Evolutionary conservation across 495 filamentous ascomycete genomes (phyloP).

Genomic region (Talaromyces stipitatus): DNA sequence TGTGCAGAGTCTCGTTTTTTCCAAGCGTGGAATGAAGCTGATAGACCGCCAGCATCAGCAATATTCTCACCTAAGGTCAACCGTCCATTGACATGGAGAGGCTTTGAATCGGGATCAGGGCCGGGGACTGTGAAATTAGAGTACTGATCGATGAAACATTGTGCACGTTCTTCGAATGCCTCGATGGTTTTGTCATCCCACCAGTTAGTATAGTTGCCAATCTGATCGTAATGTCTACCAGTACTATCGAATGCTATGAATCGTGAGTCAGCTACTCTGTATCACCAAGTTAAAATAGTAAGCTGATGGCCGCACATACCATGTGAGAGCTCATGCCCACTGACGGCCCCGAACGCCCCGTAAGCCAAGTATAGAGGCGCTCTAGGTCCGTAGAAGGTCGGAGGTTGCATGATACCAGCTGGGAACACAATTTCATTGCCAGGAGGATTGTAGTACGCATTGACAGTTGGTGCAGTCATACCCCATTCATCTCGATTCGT

Average conservation of each 20-base stretch:
- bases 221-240: slow-evolving; percentile 60
- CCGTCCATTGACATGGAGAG: slow-evolving; percentile 58
- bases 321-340: slow-evolving; percentile 68
- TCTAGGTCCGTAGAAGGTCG: slow-evolving; percentile 53
- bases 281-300: neutral
- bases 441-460: slow-evolving; percentile 57
- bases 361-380: slow-evolving; percentile 61
- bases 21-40: slow-evolving; percentile 61
- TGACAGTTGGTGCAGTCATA: slow-evolving; percentile 55
- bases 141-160: slow-evolving; percentile 69
- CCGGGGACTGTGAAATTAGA: slow-evolving; percentile 52
- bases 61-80: slow-evolving; percentile 71
- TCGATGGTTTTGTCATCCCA: slow-evolving; percentile 59
- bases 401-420: slow-evolving; percentile 66
- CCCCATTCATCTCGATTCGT: slow-evolving; percentile 55
- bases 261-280: slow-evolving; percentile 5
- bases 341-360: slow-evolving; percentile 63
- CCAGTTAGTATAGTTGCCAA: slow-evolving; percentile 61
- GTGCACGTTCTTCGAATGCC: slow-evolving; percentile 53
- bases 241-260: slow-evolving; percentile 58
- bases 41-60: slow-evolving; percentile 64
- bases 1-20: slow-evolving; percentile 44
- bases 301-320: slow-evolving; percentile 22
- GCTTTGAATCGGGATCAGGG: slow-evolving; percentile 41
- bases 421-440: slow-evolving; percentile 66